Percentiles rank a stretch among this genome's conserved stretches.
phyloP scores from a whole-genome alignment of 2,329 filamentous ascomycete genomes.

The Remersonia thermophila region DNA sequence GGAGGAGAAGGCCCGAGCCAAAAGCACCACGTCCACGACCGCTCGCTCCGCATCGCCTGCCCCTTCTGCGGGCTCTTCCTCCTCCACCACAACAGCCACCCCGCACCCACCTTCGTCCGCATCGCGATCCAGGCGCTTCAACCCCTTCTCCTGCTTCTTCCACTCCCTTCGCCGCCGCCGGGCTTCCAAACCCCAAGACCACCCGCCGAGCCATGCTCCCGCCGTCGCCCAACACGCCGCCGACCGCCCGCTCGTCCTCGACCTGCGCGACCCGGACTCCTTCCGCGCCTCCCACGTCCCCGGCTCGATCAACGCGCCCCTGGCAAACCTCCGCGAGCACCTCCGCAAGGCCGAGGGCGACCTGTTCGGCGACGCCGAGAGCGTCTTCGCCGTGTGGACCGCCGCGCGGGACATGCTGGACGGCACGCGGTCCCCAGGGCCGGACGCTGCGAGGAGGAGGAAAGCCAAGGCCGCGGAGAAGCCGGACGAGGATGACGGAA shows the following conservation, averaged over 20 bases:
- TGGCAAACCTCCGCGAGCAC: not conserved
- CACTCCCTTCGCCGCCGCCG: too few relatives aligned
- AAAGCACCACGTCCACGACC: not conserved
- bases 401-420: not conserved
- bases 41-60: too few relatives aligned
- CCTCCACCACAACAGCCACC: too few relatives aligned
- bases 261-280: not conserved
- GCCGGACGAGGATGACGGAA: too few relatives aligned
- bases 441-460: too few relatives aligned
- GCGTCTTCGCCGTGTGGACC: not conserved
- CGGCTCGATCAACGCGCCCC: not conserved
- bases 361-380: conserved; percentile 1
- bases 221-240: not conserved
- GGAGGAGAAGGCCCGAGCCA: not conserved
- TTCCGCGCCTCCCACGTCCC: not conserved
- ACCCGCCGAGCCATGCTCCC: not conserved
- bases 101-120: too few relatives aligned
- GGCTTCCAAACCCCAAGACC: too few relatives aligned
- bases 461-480: too few relatives aligned
- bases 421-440: too few relatives aligned
- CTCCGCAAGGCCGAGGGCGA: not conserved
- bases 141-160: too few relatives aligned
- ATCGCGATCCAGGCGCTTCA: too few relatives aligned
- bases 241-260: not conserved
- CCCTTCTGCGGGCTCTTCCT: too few relatives aligned